Evolutionary conservation across 306 rosid genomes (phyloP).

Genomic region (Rosa multiflora): DNA sequence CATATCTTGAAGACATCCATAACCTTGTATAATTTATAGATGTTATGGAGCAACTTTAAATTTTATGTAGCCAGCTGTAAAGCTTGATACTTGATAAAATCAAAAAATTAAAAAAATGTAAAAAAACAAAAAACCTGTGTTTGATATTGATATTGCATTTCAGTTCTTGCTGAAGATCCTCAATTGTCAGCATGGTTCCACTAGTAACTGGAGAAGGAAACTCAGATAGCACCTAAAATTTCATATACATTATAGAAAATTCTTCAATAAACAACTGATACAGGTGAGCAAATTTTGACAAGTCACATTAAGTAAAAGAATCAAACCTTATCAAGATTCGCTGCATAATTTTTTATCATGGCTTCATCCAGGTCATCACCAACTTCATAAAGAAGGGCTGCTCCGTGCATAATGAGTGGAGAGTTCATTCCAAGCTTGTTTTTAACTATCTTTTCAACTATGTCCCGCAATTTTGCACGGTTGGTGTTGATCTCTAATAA

Average conservation of each 20-base stretch:
- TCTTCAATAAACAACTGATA: background rate
- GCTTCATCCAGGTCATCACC: constrained; percentile 89
- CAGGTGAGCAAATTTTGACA: constrained; percentile 2
- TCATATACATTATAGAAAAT: background rate
- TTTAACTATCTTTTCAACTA: constrained; percentile 83
- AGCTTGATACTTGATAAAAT: constrained; percentile 6
- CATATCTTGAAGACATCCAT: background rate
- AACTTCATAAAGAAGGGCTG: constrained; percentile 81
- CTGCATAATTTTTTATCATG: constrained; percentile 70
- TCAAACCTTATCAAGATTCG: constrained; percentile 86
- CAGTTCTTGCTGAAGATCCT: constrained; percentile 88
- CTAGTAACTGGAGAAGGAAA: constrained; percentile 78
- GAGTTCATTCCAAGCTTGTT: constrained; percentile 87
- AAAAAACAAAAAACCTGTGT: constrained; percentile 65
- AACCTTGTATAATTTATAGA: background rate
- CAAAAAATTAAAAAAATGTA: background rate
- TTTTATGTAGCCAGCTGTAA: background rate
- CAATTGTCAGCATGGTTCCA: constrained; percentile 76
- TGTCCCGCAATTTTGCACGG: constrained; percentile 73
- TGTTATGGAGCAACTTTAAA: background rate
- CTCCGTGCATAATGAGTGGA: constrained; percentile 78
- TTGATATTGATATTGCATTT: constrained; percentile 79
- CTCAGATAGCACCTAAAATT: constrained; percentile 73
- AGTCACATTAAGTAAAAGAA: constrained; percentile 14
- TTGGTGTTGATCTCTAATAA: constrained; percentile 80